These are phyloP conservation scores for Kodamaea laetipori DNA, from an alignment of 805 yeast species.

Conservation along the genomic window DNA sequence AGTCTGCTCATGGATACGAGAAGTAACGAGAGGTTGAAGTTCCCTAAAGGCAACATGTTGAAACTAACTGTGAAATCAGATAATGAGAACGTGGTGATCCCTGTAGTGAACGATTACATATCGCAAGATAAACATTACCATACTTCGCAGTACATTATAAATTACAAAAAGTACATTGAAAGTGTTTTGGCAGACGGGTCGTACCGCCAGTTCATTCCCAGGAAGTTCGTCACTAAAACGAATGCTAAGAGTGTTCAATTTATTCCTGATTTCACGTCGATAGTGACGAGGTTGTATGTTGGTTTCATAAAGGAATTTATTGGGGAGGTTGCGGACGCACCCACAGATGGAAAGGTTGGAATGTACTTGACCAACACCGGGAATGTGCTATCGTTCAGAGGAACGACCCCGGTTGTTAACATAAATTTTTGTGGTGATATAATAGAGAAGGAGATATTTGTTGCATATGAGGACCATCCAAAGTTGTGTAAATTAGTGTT, in stretches of 20 bases:
- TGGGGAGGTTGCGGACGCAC: background rate
- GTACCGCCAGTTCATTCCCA: constrained; percentile 28
- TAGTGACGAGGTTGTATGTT: constrained; percentile 16
- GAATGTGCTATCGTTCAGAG: constrained; percentile 13
- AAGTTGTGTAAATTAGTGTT: constrained; percentile 6
- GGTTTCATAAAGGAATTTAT: constrained; percentile 15
- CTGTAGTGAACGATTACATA: constrained; percentile 11
- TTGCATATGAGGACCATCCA: constrained; percentile 6
- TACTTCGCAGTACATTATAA: constrained; percentile 31
- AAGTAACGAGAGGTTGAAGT: constrained; percentile 26
- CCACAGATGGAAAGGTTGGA: constrained; percentile 5
- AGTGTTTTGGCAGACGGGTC: constrained; percentile 18
- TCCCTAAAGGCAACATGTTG: constrained; percentile 32
- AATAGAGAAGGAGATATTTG: background rate
- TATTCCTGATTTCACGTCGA: constrained; percentile 14
- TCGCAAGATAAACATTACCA: constrained; percentile 3
- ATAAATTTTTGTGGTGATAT: constrained; percentile 11
- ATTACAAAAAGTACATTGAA: constrained; percentile 23
- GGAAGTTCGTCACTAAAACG: constrained; percentile 23
- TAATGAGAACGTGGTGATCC: constrained; percentile 12
- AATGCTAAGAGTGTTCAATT: constrained; percentile 11
- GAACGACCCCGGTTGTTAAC: constrained; percentile 18
- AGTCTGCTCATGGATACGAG: constrained; percentile 26
- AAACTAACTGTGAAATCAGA: constrained; percentile 19
- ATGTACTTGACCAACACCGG: constrained; percentile 17